phyloP scores from a whole-genome alignment of 257 asterid genomes.

The Primulina huaijiensis region DNA sequence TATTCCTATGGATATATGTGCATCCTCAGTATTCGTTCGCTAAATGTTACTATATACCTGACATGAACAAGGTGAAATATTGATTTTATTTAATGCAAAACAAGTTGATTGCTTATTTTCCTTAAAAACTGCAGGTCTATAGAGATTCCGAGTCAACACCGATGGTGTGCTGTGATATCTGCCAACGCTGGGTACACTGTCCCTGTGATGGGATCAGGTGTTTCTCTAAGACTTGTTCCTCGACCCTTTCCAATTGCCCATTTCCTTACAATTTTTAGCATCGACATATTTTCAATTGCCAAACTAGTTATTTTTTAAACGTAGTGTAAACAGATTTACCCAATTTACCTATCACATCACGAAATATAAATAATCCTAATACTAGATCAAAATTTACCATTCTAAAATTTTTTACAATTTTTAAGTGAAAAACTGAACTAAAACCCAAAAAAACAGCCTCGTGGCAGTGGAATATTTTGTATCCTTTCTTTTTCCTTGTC shows the following conservation, averaged over 20 bases:
- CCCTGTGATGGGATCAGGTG: slow-evolving; percentile 98
- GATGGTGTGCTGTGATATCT: slow-evolving; percentile 97
- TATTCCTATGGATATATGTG: neutral
- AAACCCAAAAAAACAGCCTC: neutral
- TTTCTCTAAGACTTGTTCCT: slow-evolving; percentile 20
- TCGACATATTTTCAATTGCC: neutral
- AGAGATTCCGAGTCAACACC: slow-evolving; percentile 99
- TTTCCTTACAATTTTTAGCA: slow-evolving; percentile 1
- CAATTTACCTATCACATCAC: neutral
- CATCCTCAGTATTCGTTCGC: neutral
- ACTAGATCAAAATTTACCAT: neutral
- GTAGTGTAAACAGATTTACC: neutral
- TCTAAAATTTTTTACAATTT: too few relatives aligned
- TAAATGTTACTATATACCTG: slow-evolving; percentile 13
- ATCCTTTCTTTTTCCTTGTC: too few relatives aligned
- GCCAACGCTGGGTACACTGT: slow-evolving; percentile 98
- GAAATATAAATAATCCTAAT: neutral
- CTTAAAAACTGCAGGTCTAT: slow-evolving; percentile 61
- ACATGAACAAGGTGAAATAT: slow-evolving; percentile 20
- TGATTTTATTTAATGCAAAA: slow-evolving; percentile 22
- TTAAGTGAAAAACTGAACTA: neutral
- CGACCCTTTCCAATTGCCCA: neutral
- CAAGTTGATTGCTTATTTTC: slow-evolving; percentile 24
- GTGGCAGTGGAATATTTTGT: too few relatives aligned
- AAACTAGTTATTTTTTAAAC: too few relatives aligned